A percentile compares a stretch with the other conserved stretches of the same genome.
Evolutionary conservation across 495 filamentous ascomycete species (phyloP).

Genomic region (Bacidia gigantensis): DNA sequence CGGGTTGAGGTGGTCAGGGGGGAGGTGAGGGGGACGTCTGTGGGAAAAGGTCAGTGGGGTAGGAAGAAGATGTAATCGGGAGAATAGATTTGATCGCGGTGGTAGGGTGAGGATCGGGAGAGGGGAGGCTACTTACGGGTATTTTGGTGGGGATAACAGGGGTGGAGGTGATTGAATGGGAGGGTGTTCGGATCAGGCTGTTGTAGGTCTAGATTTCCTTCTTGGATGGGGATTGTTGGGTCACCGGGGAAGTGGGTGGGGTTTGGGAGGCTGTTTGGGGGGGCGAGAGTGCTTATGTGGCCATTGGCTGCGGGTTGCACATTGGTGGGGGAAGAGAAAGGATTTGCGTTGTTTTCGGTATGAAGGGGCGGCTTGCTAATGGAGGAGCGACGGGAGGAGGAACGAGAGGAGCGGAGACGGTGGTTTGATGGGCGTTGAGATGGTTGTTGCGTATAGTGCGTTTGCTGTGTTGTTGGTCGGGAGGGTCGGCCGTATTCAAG

Average conservation of each 20-base stretch:
- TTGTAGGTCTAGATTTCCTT: too few relatives aligned
- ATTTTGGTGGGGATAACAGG: constrained; percentile 90
- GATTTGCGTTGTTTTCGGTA: not conserved
- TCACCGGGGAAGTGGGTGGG: constrained; percentile 51
- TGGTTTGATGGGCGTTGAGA: not conserved
- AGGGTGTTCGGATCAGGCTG: constrained; percentile 28
- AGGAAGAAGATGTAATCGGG: too few relatives aligned
- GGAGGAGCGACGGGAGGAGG: not conserved
- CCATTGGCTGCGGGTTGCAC: constrained; percentile 7
- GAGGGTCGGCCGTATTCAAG: constrained; percentile 10
- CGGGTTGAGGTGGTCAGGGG: constrained; percentile 61
- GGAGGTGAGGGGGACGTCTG: constrained; percentile 67
- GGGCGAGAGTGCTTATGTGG: too few relatives aligned
- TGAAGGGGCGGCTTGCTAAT: too few relatives aligned
- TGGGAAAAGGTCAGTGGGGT: constrained; percentile 82
- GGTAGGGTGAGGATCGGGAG: constrained; percentile 60
- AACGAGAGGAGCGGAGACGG: not conserved
- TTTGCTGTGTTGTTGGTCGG: not conserved
- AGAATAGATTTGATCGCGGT: too few relatives aligned
- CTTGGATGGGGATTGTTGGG: constrained; percentile 71
- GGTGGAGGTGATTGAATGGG: constrained; percentile 76
- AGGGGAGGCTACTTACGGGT: too few relatives aligned
- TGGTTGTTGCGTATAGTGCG: not conserved
- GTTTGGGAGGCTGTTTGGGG: not conserved
- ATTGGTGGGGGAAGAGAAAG: not conserved